These are phyloP conservation scores for Eucalyptus victrix DNA, from an alignment of 345 rosid genomes.

Conservation along the genomic window DNA sequence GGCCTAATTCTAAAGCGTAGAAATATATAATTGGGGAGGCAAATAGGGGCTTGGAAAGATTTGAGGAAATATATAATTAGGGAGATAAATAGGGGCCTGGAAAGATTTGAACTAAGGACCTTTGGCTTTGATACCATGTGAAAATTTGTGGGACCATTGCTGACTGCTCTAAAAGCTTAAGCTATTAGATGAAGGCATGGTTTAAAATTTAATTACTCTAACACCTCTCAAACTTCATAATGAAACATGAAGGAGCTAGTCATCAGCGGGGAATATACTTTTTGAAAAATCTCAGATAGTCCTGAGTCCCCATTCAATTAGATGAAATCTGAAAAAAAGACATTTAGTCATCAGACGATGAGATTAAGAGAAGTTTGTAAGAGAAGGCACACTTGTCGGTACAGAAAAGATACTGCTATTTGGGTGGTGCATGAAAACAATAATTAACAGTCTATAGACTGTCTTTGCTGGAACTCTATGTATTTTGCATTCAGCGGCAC, in stretches of 20 bases:
- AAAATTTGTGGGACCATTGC: no score
- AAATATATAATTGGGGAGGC: no score
- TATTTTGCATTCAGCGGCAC: neutral
- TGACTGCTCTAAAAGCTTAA: no score
- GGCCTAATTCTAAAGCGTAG: no score
- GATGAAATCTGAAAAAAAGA: neutral
- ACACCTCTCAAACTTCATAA: neutral
- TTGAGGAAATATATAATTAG: no score
- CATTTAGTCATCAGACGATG: neutral
- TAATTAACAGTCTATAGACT: neutral
- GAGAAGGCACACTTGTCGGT: neutral
- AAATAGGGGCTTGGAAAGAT: no score
- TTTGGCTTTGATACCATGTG: no score
- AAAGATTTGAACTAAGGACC: no score
- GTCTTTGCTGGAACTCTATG: neutral
- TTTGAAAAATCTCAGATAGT: neutral
- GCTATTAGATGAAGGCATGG: no score
- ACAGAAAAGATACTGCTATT: neutral
- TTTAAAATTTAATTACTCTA: no score
- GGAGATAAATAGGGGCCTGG: no score
- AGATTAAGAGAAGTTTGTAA: neutral
- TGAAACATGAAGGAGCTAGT: neutral
- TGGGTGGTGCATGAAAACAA: neutral
- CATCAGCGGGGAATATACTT: neutral
- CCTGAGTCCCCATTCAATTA: neutral